A percentile compares a stretch with the other conserved stretches of the same genome.
These are phyloP conservation scores for Hirsutella minnesotensis DNA, from an alignment of 2,329 filamentous ascomycete species.

Conservation along the genomic window DNA sequence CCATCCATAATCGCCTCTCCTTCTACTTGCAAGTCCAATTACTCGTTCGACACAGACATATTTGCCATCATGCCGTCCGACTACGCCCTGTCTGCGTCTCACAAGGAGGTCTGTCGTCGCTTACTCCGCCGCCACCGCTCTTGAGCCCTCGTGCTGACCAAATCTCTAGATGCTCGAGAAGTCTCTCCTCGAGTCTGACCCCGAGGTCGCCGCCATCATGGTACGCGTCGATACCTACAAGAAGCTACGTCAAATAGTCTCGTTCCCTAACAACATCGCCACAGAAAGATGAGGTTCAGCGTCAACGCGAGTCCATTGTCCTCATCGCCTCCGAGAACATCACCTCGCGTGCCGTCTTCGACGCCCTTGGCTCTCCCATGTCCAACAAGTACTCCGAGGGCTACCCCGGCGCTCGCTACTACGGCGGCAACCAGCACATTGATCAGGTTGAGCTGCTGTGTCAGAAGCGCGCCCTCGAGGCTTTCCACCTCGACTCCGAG, in stretches of 20 bases:
- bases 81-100: conserved; percentile 40
- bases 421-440: conserved; percentile 98
- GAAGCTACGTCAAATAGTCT: not conserved
- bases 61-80: conserved; percentile 27
- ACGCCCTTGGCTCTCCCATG: conserved; percentile 89
- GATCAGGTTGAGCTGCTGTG: conserved; percentile 92
- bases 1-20: not conserved
- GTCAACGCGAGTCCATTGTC: conserved; percentile 96
- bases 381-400: conserved; percentile 99
- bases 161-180: conserved; percentile 80
- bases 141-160: not conserved
- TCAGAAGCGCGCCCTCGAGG: conserved; percentile 83
- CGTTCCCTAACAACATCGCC: conserved; percentile 15
- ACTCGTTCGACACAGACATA: not conserved
- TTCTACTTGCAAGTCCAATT: no score
- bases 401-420: conserved; percentile 96
- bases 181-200: conserved; percentile 80
- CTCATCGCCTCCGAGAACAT: conserved; percentile 99
- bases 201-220: conserved; percentile 95
- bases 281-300: conserved; percentile 84
- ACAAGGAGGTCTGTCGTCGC: conserved; percentile 38
- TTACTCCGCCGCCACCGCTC: not conserved
- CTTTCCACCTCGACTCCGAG: conserved; percentile 73
- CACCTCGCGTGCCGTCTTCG: conserved; percentile 94
- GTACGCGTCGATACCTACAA: conserved; percentile 35